Base-by-base conservation (phyloP, 495 filamentous ascomycete genomes). In the Xylaria cubensis region DNA sequence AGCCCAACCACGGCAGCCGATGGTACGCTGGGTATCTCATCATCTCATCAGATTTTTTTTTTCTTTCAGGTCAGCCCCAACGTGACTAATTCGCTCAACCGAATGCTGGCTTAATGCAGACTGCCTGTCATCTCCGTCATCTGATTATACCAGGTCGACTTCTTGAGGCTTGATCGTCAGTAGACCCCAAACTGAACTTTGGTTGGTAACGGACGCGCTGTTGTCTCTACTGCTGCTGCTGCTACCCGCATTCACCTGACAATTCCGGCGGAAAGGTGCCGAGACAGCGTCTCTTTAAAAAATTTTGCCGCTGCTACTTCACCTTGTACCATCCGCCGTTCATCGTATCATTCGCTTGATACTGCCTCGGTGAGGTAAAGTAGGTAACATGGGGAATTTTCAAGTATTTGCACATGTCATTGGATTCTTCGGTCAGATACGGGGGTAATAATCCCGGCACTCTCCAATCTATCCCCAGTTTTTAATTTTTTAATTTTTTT, bases 41-140 rank as follows among this genome's bases (percentile, higher is more conserved):
- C 70, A 39, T 21, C 62, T 46, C 19, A 66, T 64, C 70, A 61
- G 63, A 63, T 15, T 61, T 46, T 62, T 62, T 39, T 61, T 61
- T 72, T 72, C 51, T 10, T 46, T 61, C 63, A 66, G 53, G 70
- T 72, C 70, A 65, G 70, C 63, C 70, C 63, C 63, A 63, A 65
- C 63, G 36, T 58, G 62, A 56, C 44, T 71, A 63, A 71, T 71
- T 67, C 70, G 63, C 63, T 66, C 50, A 64, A 67, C 44, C 39
- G 34, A 48, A 46, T 56, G 63, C 51, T 66, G 63, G 70, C 46
- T 67, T 67, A 19, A 67, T 67, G 70, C 62, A 61, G 50, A 39
- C 53, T 72, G 41, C 29, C 70, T 61, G 51, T 72, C 70, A 72
- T 72, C 70, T 66, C 70, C 42, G 51, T 66, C 70, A 72, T 72